Percentiles rank a stretch among this genome's conserved stretches.
phyloP scores from a whole-genome alignment of 225 moss, liverwort and hornwort species.

The Marchantia polymorpha region DNA sequence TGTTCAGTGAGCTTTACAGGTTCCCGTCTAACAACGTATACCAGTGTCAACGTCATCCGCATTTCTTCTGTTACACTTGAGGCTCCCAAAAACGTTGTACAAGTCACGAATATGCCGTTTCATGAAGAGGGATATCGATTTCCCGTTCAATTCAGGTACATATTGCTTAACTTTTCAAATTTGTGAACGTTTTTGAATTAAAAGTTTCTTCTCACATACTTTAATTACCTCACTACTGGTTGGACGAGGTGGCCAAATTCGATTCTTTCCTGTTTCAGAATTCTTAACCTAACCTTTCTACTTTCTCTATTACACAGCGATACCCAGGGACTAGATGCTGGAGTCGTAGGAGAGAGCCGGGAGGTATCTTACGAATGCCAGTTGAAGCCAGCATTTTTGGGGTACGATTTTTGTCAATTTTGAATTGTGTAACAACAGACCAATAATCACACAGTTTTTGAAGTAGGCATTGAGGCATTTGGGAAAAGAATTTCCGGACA shows the following conservation, averaged over 20 bases:
- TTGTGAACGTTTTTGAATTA: too few relatives aligned
- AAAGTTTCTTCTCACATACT: too few relatives aligned
- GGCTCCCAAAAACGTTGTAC: slow-evolving; percentile 46
- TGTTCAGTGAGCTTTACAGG: slow-evolving; percentile 79
- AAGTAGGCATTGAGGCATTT: too few relatives aligned
- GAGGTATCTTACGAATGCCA: slow-evolving; percentile 84
- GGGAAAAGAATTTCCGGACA: background rate
- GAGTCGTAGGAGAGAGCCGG: slow-evolving; percentile 65
- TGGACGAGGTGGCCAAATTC: too few relatives aligned
- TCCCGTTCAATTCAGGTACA: slow-evolving; percentile 76
- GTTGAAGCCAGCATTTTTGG: slow-evolving; percentile 71
- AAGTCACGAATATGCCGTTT: slow-evolving; percentile 62
- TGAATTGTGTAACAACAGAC: background rate
- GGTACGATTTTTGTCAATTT: slow-evolving; percentile 32
- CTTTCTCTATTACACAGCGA: slow-evolving; percentile 39
- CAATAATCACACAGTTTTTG: background rate
- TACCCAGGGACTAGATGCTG: slow-evolving; percentile 63
- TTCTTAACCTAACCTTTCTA: background rate
- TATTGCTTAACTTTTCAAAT: background rate
- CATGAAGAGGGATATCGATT: slow-evolving; percentile 63
- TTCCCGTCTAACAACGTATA: slow-evolving; percentile 80
- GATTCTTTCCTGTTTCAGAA: background rate
- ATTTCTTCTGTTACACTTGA: slow-evolving; percentile 62
- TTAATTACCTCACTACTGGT: too few relatives aligned
- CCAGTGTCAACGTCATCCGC: slow-evolving; percentile 61